Evolutionary conservation across 2,329 filamentous ascomycete species (phyloP).

Genomic region (Beauveria sp.): DNA sequence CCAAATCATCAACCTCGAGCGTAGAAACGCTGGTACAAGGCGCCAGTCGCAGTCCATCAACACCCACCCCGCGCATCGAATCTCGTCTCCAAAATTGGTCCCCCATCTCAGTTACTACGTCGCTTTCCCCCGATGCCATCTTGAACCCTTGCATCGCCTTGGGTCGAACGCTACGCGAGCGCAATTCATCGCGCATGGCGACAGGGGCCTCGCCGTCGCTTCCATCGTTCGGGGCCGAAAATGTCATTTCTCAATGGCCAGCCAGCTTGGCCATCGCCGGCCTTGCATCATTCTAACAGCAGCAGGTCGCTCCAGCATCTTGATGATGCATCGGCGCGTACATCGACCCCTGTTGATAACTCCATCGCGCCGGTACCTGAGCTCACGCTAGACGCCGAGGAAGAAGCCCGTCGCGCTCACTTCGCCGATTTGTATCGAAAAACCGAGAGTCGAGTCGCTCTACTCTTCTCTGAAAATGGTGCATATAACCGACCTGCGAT

Average conservation of each 20-base stretch:
- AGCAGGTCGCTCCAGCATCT: slow-evolving; percentile 46
- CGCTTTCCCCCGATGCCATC: slow-evolving; percentile 42
- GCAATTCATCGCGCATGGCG: slow-evolving; percentile 48
- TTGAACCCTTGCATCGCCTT: slow-evolving; percentile 39
- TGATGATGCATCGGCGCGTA: slow-evolving; percentile 51
- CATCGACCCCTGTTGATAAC: slow-evolving; percentile 43
- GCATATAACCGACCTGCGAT: slow-evolving; percentile 45
- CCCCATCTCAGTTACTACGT: slow-evolving; percentile 46
- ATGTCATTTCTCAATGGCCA: slow-evolving; percentile 64
- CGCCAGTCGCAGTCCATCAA: slow-evolving; percentile 44
- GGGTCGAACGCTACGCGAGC: slow-evolving; percentile 44
- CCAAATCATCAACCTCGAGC: slow-evolving; percentile 49
- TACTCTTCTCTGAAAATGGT: slow-evolving; percentile 60
- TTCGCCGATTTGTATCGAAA: slow-evolving; percentile 73
- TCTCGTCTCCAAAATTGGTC: slow-evolving; percentile 30
- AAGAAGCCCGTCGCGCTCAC: slow-evolving; percentile 63
- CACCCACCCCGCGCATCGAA: slow-evolving; percentile 35
- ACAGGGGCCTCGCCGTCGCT: slow-evolving; percentile 39
- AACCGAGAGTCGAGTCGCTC: slow-evolving; percentile 68
- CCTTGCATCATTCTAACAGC: slow-evolving; percentile 39
- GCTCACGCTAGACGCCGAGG: slow-evolving; percentile 52
- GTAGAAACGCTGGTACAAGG: slow-evolving; percentile 44
- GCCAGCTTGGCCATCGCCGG: slow-evolving; percentile 55
- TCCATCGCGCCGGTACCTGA: slow-evolving; percentile 49
- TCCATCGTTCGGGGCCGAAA: slow-evolving; percentile 42